Base-by-base conservation (phyloP, 176 grass and related monocot genomes). In the bread wheat (Triticum aestivum) region DNA sequence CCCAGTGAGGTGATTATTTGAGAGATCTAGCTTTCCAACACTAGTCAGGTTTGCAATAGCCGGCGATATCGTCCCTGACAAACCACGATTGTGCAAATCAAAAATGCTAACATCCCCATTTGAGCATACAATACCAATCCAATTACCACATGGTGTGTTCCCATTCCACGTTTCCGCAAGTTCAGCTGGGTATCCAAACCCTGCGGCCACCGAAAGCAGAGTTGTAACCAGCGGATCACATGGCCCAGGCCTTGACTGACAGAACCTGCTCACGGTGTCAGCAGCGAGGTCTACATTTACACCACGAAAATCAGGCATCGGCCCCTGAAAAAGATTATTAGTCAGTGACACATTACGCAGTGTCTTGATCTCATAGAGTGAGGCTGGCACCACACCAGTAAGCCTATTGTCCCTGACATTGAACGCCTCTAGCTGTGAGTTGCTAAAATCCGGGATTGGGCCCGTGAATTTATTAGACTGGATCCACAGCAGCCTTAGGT, bases 281-380 rank as follows among this genome's bases (percentile, higher is more conserved):
- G 18, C 65, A 63, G 11, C 59, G 49, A 94, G 61, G 32, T 96
- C 93, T 11, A 64, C 77, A 9, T 9, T 34, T 8, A 89, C 76
- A 14, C 41, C 37, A 8, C 81, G 65, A 39, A 92, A 94, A 20
- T 17, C 11, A 9, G 92, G 93, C 65, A 63, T 83, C 6, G 90
- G 90, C 20, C 96, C 96, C 89, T 98, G 93, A 64, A 98, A 87
- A 77, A 81, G 29, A 85, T 98, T 98, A 67, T 98, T 95, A 23
- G 96, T 85, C 44, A 98, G 78, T 3, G 84, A 65, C 21, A 83
- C 86, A 72, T 84, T 89, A 44, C 63, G 82, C 61, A 98, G 83
- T 12, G 56, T 90, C 17, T n/a, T 0, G 4, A 90, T 61, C 12
- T 68, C 66, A 26, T 38, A 69, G 54, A 98, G 81, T 9, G 93